Evolutionary conservation across 257 asterid genomes (phyloP).

Genomic region (Solanum medicagineum): DNA sequence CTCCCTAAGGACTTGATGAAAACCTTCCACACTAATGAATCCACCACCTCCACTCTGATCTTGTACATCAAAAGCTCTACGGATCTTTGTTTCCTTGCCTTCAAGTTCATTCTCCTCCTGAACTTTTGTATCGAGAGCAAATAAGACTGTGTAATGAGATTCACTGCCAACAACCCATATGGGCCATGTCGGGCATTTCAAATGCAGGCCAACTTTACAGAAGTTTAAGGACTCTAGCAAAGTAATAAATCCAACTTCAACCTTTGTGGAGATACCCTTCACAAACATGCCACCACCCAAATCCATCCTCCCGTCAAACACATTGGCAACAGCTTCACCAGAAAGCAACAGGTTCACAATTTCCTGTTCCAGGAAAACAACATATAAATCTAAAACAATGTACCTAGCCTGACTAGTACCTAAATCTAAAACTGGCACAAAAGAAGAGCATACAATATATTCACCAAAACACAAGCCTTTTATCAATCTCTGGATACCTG

Average conservation of each 20-base stretch:
- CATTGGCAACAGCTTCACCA: slow-evolving; percentile 81
- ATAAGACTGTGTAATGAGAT: slow-evolving; percentile 87
- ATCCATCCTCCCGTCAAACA: slow-evolving; percentile 88
- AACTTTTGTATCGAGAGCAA: slow-evolving; percentile 75
- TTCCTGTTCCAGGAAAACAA: slow-evolving; percentile 44
- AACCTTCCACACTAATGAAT: slow-evolving; percentile 80
- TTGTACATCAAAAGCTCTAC: slow-evolving; percentile 82
- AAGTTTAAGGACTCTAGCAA: slow-evolving; percentile 81
- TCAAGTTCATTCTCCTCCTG: slow-evolving; percentile 89
- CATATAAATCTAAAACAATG: neutral
- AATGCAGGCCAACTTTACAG: slow-evolving; percentile 79
- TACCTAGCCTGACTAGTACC: neutral
- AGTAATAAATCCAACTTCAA: slow-evolving; percentile 94
- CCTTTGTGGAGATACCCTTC: slow-evolving; percentile 71
- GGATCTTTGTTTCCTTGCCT: slow-evolving; percentile 60
- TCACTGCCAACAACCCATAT: slow-evolving; percentile 99
- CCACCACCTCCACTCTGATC: slow-evolving; percentile 99
- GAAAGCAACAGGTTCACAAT: slow-evolving; percentile 89
- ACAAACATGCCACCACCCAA: slow-evolving; percentile 94
- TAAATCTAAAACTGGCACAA: neutral
- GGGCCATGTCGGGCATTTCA: slow-evolving; percentile 93
- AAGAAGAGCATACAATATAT: neutral
- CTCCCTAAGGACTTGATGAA: slow-evolving; percentile 67
- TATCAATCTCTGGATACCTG: slow-evolving; percentile 45
- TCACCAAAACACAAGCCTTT: neutral